Conservation (phyloP, 371 early-diverging fungal genomes). For the Chytridiales sp. region DNA sequence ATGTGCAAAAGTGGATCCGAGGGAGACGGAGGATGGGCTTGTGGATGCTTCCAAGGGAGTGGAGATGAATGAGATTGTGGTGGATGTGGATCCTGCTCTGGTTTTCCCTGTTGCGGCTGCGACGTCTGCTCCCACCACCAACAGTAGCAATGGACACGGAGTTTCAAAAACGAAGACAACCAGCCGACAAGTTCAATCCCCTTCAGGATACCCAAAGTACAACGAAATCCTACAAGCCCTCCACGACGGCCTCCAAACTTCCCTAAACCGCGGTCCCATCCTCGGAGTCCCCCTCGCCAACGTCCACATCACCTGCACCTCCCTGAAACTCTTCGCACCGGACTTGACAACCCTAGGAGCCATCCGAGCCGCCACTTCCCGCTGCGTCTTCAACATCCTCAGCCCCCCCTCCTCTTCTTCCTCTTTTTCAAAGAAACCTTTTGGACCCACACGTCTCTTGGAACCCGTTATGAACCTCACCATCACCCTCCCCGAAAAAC, state of each 20-base stretch:
- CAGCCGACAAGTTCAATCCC: conserved; percentile 3
- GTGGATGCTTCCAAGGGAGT: not conserved
- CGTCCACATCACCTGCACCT: conserved; percentile 52
- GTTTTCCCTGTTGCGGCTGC: conserved; percentile 14
- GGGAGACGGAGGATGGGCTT: conserved; percentile 1
- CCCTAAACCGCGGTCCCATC: conserved; percentile 76
- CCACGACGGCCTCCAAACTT: conserved; percentile 67
- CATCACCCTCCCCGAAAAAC: conserved; percentile 67
- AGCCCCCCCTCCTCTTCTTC: not conserved
- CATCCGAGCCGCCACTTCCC: conserved; percentile 45
- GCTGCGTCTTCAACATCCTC: not conserved
- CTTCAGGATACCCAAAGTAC: conserved; percentile 24
- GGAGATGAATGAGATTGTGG: not conserved
- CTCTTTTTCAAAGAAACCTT: not conserved
- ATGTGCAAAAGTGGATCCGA: not conserved
- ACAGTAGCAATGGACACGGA: no score
- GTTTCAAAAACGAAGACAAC: not conserved
- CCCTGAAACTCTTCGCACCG: conserved; percentile 57
- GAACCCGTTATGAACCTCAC: conserved; percentile 88
- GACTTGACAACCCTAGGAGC: conserved; percentile 68
- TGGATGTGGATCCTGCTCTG: conserved; percentile 10
- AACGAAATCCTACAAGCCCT: conserved; percentile 47
- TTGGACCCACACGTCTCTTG: conserved; percentile 46
- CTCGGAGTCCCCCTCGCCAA: conserved; percentile 78
- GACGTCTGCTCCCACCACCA: conserved; percentile 2